Evolutionary conservation across 2,329 filamentous ascomycete species (phyloP).

Genomic region (Colletotrichum theobromicola): DNA sequence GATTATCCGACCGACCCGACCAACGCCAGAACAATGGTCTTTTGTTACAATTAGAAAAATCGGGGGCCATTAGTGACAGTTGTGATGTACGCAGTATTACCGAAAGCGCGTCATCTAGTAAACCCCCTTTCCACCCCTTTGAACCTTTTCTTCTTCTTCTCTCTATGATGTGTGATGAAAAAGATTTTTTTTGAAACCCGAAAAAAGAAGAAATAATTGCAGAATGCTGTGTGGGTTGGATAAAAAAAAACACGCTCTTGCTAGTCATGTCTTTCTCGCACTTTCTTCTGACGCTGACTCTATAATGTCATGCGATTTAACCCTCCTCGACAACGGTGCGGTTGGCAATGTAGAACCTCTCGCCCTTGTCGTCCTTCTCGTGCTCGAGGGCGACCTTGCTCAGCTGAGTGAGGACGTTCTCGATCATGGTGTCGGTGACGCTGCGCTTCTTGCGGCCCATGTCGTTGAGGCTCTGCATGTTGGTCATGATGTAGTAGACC

Average conservation of each 20-base stretch:
- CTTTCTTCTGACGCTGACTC: background rate
- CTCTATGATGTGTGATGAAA: background rate
- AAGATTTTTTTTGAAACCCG: background rate
- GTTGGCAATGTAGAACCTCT: constrained; percentile 23
- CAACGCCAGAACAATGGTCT: constrained; percentile 13
- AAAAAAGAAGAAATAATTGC: background rate
- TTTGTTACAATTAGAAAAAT: constrained; percentile 3
- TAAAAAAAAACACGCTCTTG: background rate
- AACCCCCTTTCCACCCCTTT: background rate
- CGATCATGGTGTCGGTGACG: constrained; percentile 26
- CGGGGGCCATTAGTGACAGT: constrained; percentile 7
- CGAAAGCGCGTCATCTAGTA: background rate
- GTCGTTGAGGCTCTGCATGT: constrained; percentile 62
- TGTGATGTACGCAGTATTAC: background rate
- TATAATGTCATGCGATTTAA: background rate
- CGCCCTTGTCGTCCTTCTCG: constrained; percentile 51
- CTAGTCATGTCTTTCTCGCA: background rate
- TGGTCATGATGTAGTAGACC: constrained; percentile 67
- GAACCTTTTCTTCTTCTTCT: background rate
- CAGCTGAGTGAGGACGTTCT: constrained; percentile 57
- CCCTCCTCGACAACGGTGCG: constrained; percentile 23
- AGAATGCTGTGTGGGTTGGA: background rate
- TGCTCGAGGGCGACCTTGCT: constrained; percentile 69
- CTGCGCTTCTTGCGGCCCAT: constrained; percentile 67
- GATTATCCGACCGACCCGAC: constrained; percentile 10